A percentile compares a stretch with the other conserved stretches of the same genome.
phyloP scores from a whole-genome alignment of 495 filamentous ascomycete genomes.

The Aspergillus nidulans region DNA sequence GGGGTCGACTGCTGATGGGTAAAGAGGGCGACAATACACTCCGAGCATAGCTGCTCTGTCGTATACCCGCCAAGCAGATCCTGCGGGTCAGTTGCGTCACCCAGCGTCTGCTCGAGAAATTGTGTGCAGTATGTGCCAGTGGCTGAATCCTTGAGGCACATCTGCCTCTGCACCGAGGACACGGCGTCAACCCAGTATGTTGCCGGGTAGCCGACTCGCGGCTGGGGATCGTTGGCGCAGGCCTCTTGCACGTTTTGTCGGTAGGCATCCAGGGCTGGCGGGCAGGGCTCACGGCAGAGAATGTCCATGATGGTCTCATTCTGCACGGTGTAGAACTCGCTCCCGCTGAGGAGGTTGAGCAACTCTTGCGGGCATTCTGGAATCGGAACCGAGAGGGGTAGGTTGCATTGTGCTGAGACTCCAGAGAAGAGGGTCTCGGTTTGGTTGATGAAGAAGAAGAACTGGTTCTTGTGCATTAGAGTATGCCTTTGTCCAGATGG shows the following conservation, averaged over 20 bases:
- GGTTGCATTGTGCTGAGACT: neutral
- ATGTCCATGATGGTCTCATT: neutral
- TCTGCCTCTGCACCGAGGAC: neutral
- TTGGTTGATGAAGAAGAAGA: slow-evolving; percentile 3
- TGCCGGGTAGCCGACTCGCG: neutral
- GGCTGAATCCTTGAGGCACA: neutral
- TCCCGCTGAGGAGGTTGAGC: neutral
- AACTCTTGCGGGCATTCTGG: neutral
- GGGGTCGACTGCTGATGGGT: slow-evolving; percentile 1
- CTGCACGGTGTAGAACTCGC: neutral
- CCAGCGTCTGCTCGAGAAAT: neutral
- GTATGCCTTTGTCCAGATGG: neutral
- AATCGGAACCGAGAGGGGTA: neutral
- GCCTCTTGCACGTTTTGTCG: neutral
- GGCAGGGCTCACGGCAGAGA: neutral
- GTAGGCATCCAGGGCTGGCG: neutral
- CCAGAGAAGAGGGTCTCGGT: neutral
- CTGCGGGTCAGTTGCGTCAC: neutral
- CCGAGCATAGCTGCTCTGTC: slow-evolving; percentile 1
- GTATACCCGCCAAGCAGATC: neutral
- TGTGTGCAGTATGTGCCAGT: neutral
- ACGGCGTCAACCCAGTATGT: neutral
- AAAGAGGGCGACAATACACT: neutral
- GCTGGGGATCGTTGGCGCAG: neutral
- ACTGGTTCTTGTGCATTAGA: neutral